Evolutionary conservation across 805 yeast species (phyloP), one percentile per base, ranked within the genome.

Genomic region (Wickerhamiella lipophila): DNA sequence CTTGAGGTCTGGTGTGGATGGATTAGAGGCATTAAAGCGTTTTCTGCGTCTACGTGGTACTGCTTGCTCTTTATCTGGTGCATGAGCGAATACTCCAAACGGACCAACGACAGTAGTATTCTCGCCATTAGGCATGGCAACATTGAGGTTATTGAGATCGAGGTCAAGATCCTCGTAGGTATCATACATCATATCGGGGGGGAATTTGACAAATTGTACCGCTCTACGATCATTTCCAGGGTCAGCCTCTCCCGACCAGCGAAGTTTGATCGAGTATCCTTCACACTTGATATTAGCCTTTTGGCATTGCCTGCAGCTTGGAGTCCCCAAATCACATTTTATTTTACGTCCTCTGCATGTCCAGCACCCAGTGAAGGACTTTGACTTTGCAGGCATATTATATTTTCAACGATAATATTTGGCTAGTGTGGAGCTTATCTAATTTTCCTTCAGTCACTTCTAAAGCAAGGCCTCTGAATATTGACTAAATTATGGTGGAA

Each of bases 281-380:
- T 81, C 85, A 59, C 96, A 87, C 2, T 69, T 67, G 23, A 83
- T 61, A 0, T 81, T 78, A 0, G 84, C 73, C 57, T 77, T 79
- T 36, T 68, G 68, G 62, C 96, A 87, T 50, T 83, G 72, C n/a
- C 64, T 60, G 64, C 96, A 87, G 12, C 66, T 60, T 0, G 96
- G 96, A 54, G 72, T 73, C 13, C 71, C 68, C 49, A 82, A 67
- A 60, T 85, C 95, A 63, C 96, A 87, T 50, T 83, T 78, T 43
- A 86, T 79, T 62, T 85, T 83, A 41, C 95, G 64, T 13, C 79
- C 68, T 40, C 95, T 71, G 58, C 96, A 86, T 0, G 95, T 83
- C 69, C 84, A 84, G 60, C 96, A 87, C 1, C 95, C 96, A 0
- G 83, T 78, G 59, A 84, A 86, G 0, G 92, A 79, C 60, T 86